Evolutionary conservation across 495 filamentous ascomycete genomes (phyloP), one percentile per base, ranked within the genome.

Genomic region (Penicillium steckii): DNA sequence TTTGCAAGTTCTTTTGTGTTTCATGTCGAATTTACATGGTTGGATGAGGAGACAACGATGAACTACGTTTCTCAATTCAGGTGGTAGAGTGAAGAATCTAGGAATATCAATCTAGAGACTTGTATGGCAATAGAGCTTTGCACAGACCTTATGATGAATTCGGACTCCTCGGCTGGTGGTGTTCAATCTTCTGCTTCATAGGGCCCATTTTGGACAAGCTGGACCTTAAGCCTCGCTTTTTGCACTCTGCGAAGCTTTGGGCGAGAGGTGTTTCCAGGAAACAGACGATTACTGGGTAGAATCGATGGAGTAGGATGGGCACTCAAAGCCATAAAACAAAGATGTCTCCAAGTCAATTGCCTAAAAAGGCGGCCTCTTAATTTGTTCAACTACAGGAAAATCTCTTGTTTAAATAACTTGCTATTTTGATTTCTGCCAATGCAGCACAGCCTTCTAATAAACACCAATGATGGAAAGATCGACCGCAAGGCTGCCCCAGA

Each of bases 31-130:
- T 44, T 67, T 69, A 35, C 57, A 54, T 9, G 61, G 59, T n/a
- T 57, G 54, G 12, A 63, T 57, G 10, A 72, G 61, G 23, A 72
- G 48, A 3, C 48, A 26, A 1, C 48, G 44, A 44, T 69, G 66
- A 8, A 69, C 58, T 3, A 35, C 43, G 27, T 53, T 61, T 23
- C 59, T 54, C 10, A 71, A 29, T 35, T 69, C 67, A 1, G 43
- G 23, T 8, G 59, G 60, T 6, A 69, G 61, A 19, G 46, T 23
- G 50, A 57, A 55, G 56, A 69, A 56, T 35, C 58, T 61, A 32
- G 27, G 6, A 12, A n/a, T 26, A 19, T 23, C 18, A 24, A 48
- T 13, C 9, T 7, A 10, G 32, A 1, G n/a, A 18, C 10, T 38
- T 17, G 13, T n/a, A 7, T 2, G 2, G 27, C 40, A 26, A 5